Percentiles rank a stretch among this genome's conserved stretches.
Conservation (phyloP, 148 eudicot genomes). For the Hydrangea macrophylla region DNA sequence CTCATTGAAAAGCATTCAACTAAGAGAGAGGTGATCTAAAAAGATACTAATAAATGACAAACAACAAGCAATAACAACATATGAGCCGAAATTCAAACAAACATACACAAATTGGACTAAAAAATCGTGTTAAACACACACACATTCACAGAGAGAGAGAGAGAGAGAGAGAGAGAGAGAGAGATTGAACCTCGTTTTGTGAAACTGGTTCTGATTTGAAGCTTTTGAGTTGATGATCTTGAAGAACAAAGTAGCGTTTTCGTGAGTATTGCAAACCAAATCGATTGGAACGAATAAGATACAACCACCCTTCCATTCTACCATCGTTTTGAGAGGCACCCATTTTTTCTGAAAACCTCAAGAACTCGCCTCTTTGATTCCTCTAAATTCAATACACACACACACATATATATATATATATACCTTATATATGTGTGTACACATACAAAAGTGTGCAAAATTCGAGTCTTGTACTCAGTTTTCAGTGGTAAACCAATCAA, state of each 20-base stretch:
- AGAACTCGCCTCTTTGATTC: not conserved
- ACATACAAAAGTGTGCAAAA: too few relatives aligned
- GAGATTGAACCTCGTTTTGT: conserved; percentile 31
- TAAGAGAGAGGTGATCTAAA: not conserved
- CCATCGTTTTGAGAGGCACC: conserved; percentile 38
- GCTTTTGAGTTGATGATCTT: conserved; percentile 58
- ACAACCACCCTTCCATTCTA: conserved; percentile 66
- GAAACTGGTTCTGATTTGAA: conserved; percentile 49
- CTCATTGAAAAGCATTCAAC: too few relatives aligned
- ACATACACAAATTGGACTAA: not conserved
- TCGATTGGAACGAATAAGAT: conserved; percentile 55
- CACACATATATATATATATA: not conserved
- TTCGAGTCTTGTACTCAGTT: not conserved
- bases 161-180: not conserved
- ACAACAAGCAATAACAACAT: not conserved
- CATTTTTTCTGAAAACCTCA: conserved; percentile 19
- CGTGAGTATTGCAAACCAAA: conserved; percentile 56
- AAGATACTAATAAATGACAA: not conserved
- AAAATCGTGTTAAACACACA: not conserved
- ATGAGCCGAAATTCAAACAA: not conserved
- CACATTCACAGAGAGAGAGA: not conserved
- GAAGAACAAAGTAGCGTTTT: conserved; percentile 60
- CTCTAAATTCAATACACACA: not conserved
- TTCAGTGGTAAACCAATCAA: not conserved
- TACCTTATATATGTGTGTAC: not conserved